phyloP scores from a whole-genome alignment of 805 yeast species.

The Lipomyces sp. region DNA sequence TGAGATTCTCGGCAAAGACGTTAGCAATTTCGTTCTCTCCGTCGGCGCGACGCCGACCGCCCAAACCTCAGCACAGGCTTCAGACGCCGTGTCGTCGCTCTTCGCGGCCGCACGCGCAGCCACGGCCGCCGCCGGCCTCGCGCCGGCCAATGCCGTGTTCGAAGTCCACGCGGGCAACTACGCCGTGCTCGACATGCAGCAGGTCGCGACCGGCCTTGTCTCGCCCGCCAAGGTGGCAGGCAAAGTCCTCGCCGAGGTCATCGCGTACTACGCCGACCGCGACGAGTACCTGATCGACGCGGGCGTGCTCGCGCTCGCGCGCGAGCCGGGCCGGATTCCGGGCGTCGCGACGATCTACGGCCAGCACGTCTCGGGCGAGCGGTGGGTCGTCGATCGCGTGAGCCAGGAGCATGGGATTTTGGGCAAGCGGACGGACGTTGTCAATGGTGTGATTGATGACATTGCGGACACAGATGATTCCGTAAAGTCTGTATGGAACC shows the following conservation, averaged over 20 bases:
- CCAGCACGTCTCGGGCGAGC: slow-evolving; percentile 38
- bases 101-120: slow-evolving; percentile 10
- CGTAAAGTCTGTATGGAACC: no score
- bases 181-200: slow-evolving; percentile 70
- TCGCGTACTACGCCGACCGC: slow-evolving; percentile 57
- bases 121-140: slow-evolving; percentile 26
- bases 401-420: slow-evolving; percentile 81
- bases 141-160: no score
- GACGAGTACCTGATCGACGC: slow-evolving; percentile 68
- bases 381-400: slow-evolving; percentile 64
- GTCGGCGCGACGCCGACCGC: slow-evolving; percentile 85
- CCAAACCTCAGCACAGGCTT: slow-evolving; percentile 36
- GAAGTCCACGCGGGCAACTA: slow-evolving; percentile 85
- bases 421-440: slow-evolving; percentile 42
- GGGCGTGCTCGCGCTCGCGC: slow-evolving; percentile 66
- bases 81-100: not conserved
- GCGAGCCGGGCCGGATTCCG: slow-evolving; percentile 53
- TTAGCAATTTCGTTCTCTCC: slow-evolving; percentile 48
- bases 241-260: slow-evolving; percentile 55
- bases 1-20: not conserved
- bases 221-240: slow-evolving; percentile 47
- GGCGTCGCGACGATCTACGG: slow-evolving; percentile 31
- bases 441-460: slow-evolving; percentile 28
- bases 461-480: slow-evolving; percentile 23
- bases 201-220: slow-evolving; percentile 65